Base-by-base conservation (phyloP, 192 early-diverging fungal genomes). In the Thamnidium elegans region DNA sequence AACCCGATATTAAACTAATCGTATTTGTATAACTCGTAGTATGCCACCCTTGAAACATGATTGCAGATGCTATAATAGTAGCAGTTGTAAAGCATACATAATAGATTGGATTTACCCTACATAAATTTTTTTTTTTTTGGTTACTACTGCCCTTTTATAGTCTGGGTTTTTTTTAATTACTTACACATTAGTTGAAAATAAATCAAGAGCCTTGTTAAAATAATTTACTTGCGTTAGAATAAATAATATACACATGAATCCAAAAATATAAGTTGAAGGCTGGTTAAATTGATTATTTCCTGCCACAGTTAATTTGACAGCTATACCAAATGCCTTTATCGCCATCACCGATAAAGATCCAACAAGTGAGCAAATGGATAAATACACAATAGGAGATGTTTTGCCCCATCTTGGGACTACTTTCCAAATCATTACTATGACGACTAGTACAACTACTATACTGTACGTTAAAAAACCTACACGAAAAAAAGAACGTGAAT, bases 21-120 rank as follows among this genome's bases (percentile, higher is more conserved):
- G 93, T 81, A 75, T 94, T 89, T 13, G 90, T 86, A 21, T 80
- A 79, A 42, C 78, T 79, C 4, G 84, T 79, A 47, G 89, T 87
- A 65, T 89, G 85, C 70, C 94, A 91, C 21, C 94, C 95, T 68
- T 92, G 89, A 76, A 90, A 94, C 17, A 97, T 82, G 36, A 94
- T 89, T 8, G 92, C 86, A 0, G 94, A 94, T 3, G 93, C 93
- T 14, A 90, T 73, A 55, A 98, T 93, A 0, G 95, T 98, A 14
- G 94, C 91, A 13, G 94, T 93, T 50, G 94, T 98, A 73, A 98
- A 98, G 63, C 91, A 90, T 17, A 98, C 95, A 66, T 92, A 98
- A 81, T 98, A 98, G 65, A 98, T 91, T 56, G 90, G 87, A 65
- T 86, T 91, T 43, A 93, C 91, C 23, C 84, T 85, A 63, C 9